Percentiles rank a stretch among this genome's conserved stretches.
Conservation (phyloP, 2,329 filamentous ascomycete genomes). For the Escovopsis sp. region DNA sequence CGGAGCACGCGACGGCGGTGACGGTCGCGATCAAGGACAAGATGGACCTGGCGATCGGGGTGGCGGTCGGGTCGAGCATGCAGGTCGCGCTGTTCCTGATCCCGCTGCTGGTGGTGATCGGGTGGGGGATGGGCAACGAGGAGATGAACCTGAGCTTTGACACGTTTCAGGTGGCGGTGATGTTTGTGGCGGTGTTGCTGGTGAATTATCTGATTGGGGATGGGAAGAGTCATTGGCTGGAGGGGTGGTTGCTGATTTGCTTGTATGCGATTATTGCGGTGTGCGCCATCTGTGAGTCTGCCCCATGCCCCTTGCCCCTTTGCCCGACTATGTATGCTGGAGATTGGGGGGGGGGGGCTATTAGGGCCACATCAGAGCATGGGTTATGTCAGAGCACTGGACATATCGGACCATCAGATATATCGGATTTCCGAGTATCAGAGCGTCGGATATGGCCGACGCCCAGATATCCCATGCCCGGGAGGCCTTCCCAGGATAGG, state of each 20-base stretch:
- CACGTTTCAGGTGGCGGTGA: constrained; percentile 71
- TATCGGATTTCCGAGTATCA: too few species aligned
- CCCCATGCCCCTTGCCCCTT: too few species aligned
- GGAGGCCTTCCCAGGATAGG: too few species aligned
- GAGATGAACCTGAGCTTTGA: constrained; percentile 76
- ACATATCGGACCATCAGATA: too few species aligned
- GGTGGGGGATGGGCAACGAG: constrained; percentile 57
- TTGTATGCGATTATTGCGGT: constrained; percentile 67
- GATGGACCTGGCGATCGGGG: constrained; percentile 70
- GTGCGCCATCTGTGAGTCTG: constrained; percentile 44
- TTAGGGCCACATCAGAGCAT: too few species aligned
- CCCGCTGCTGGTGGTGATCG: constrained; percentile 59
- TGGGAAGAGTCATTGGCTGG: constrained; percentile 69
- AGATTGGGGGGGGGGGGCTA: too few species aligned
- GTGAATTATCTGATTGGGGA: constrained; percentile 79
- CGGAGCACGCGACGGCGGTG: constrained; percentile 68
- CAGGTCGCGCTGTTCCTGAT: constrained; percentile 70
- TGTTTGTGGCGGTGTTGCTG: constrained; percentile 71
- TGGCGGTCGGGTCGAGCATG: constrained; percentile 66
- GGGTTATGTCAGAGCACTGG: too few species aligned
- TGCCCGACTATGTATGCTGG: too few species aligned
- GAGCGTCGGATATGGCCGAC: too few species aligned
- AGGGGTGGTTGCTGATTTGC: constrained; percentile 61
- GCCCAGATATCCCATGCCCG: too few species aligned
- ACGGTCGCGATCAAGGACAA: constrained; percentile 72